Percentiles rank a stretch among this genome's conserved stretches.
Evolutionary conservation across 768 basidiomycete species (phyloP).

Genomic region (Serendipita sp.): DNA sequence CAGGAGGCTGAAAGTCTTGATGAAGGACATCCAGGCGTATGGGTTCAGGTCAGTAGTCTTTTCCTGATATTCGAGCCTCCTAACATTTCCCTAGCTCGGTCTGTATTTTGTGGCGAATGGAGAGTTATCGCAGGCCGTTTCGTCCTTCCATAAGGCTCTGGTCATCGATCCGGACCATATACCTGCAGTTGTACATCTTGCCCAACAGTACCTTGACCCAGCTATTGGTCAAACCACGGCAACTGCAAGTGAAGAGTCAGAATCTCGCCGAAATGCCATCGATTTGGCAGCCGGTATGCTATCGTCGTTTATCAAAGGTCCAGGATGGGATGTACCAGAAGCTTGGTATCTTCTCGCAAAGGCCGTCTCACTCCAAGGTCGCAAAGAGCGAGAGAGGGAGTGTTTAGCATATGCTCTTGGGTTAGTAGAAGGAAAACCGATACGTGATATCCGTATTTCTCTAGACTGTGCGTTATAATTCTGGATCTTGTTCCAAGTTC

Average conservation of each 20-base stretch:
- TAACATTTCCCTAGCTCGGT: conserved; percentile 35
- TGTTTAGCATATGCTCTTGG: conserved; percentile 53
- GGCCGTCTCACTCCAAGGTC: conserved; percentile 57
- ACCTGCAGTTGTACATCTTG: conserved; percentile 60
- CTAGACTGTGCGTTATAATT: conserved; percentile 47
- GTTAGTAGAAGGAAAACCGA: conserved; percentile 41
- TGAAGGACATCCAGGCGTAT: conserved; percentile 73
- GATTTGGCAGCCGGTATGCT: conserved; percentile 76
- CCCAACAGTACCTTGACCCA: conserved; percentile 48
- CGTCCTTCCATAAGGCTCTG: conserved; percentile 76
- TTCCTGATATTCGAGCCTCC: too few relatives aligned
- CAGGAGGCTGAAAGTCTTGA: conserved; percentile 88
- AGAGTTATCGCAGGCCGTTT: conserved; percentile 36
- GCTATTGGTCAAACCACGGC: conserved; percentile 11
- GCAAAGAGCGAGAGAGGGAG: conserved; percentile 55
- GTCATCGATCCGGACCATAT: conserved; percentile 70
- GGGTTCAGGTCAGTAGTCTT: conserved; percentile 63
- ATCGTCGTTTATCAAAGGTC: conserved; percentile 54
- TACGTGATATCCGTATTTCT: conserved; percentile 46
- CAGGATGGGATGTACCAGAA: conserved; percentile 83
- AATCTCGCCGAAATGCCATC: conserved; percentile 17
- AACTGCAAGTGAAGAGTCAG: conserved; percentile 23
- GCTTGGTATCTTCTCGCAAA: conserved; percentile 89
- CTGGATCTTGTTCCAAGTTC: not conserved
- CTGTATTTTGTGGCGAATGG: conserved; percentile 49